Evolutionary conservation across 768 basidiomycete species (phyloP), one percentile per base, ranked within the genome.

Genomic region (Gymnopilus dilepis): DNA sequence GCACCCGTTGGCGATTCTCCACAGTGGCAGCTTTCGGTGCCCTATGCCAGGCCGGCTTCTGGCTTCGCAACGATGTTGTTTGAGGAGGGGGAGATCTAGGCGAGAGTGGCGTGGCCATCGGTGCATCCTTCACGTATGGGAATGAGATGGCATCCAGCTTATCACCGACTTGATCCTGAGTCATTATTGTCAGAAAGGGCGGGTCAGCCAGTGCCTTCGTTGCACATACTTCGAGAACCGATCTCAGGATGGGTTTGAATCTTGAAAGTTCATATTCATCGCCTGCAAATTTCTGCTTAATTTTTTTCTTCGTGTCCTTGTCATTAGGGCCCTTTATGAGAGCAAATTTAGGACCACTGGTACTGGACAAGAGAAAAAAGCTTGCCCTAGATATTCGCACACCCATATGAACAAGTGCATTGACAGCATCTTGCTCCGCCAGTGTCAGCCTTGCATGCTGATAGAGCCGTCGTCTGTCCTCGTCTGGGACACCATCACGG

Each of bases 401-500:
- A 13, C 97, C 97, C 30, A 99, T 77, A 67, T 89, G 84, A 8
- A 86, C 80, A 58, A 99, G 80, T 7, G 94, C 90, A 72, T 97
- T 97, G 42, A 98, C 82, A 26, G 94, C 93, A 70, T 99, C 97
- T 75, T 97, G 94, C 68, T 99, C 97, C 4, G 92, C 82, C 58
- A 96, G 75, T 4, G 87, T 86, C 41, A 99, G 77, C 43, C 94
- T 83, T 19, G 97, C 97, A 72, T 99, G 97, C 71, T 99, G 95
- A 73, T 95, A 99, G 59, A 99, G 75, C 59, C 97, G 83, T 62
- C 96, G 86, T 58, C 94, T 88, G 75, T 99, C 97, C 71, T 99
- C 97, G 55, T 98, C 96, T n/a, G 97, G 95, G 19, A 99, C 97
- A 38, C 97, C 97, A 68, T 99, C 97, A 28, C 96, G 89, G 73